A percentile compares a stretch with the other conserved stretches of the same genome.
Evolutionary conservation across 345 rosid genomes (phyloP).

Genomic region (Brassica napus): Da-Ae NC_063442.1:43126501-43127000

Average conservation of each 20-base stretch:
- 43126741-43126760: not conserved
- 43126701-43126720: not conserved
- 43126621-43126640: not conserved
- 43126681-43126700: not conserved
- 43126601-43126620: not conserved
- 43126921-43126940: not conserved
- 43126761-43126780: not conserved
- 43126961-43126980: not conserved
- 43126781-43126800: not conserved
- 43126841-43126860: conserved; percentile 17
- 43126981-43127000: not conserved
- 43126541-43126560: too few relatives aligned
- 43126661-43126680: not conserved
- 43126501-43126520: not conserved
- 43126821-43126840: not conserved
- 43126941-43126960: not conserved
- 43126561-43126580: not conserved
- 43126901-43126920: not conserved
- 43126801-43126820: conserved; percentile 4
- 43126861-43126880: not conserved
- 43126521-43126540: too few relatives aligned
- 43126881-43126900: not conserved
- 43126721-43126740: not conserved
- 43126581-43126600: not conserved
- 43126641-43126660: not conserved